Evolutionary conservation across 78 protist genomes (phyloP).

Genomic region (Speleostelium caveatum): DNA sequence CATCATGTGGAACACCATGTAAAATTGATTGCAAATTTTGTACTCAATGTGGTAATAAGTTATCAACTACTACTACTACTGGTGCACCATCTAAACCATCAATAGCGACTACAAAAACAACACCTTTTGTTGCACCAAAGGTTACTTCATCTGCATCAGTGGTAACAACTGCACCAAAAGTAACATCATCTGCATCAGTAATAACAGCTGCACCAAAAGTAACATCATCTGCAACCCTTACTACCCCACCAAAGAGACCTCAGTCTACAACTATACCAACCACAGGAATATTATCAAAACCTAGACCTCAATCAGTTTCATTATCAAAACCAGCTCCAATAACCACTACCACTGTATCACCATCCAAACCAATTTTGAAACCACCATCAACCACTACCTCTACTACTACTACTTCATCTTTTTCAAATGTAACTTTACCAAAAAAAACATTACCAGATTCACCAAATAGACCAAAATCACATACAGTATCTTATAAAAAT

Average conservation of each 20-base stretch:
- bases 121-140: background rate
- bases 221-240: background rate
- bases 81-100: background rate
- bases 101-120: conserved; percentile 1
- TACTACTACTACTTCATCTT: background rate
- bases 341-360: background rate
- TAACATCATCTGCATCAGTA: background rate
- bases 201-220: conserved; percentile 10
- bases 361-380: conserved; percentile 34
- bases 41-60: conserved; percentile 38
- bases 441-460: background rate
- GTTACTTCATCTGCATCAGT: conserved; percentile 6
- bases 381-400: conserved; percentile 3
- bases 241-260: background rate
- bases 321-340: background rate
- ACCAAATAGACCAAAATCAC: conserved; percentile 40
- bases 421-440: background rate
- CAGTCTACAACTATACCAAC: conserved; percentile 6
- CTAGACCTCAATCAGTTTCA: conserved; percentile 1
- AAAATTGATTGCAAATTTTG: conserved; percentile 4
- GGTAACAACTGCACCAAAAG: background rate
- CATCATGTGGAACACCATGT: conserved; percentile 16
- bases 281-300: conserved; percentile 2
- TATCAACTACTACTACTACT: conserved; percentile 2
- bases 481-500: conserved; percentile 15